Conservation (phyloP, 2,329 filamentous ascomycete genomes). For the Colletotrichum musicola region DNA sequence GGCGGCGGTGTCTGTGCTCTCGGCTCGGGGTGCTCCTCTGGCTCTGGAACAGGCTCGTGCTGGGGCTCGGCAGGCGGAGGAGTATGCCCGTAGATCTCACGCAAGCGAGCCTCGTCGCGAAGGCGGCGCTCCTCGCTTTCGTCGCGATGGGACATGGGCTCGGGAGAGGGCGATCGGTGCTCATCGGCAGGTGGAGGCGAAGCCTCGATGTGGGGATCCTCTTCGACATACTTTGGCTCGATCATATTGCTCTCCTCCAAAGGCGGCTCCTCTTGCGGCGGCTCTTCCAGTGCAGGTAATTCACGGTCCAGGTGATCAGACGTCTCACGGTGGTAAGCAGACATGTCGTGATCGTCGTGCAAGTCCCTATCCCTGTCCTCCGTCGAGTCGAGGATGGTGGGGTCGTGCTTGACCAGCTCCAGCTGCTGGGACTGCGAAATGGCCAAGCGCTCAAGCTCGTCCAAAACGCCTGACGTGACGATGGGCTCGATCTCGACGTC, state of each 20-base stretch:
- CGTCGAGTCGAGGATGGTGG: slow-evolving; percentile 29
- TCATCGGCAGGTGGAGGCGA: slow-evolving; percentile 21
- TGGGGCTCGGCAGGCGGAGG: slow-evolving; percentile 23
- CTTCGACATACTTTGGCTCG: slow-evolving; percentile 30
- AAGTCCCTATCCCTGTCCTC: slow-evolving; percentile 41
- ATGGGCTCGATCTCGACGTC: slow-evolving; percentile 91
- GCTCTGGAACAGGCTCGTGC: slow-evolving; percentile 36
- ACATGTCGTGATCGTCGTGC: slow-evolving; percentile 36
- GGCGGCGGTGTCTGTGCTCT: slow-evolving; percentile 1
- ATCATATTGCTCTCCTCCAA: slow-evolving; percentile 31
- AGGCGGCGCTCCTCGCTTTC: slow-evolving; percentile 51
- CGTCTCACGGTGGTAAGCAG: slow-evolving; percentile 13
- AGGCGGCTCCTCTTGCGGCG: background rate
- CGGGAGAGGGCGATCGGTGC: slow-evolving; percentile 1
- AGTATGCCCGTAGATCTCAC: slow-evolving; percentile 66
- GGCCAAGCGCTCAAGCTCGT: slow-evolving; percentile 70
- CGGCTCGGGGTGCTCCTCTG: slow-evolving; percentile 26
- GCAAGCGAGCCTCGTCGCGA: slow-evolving; percentile 63
- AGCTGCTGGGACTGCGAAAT: slow-evolving; percentile 55
- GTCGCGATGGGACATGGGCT: slow-evolving; percentile 39
- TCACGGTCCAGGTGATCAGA: slow-evolving; percentile 15
- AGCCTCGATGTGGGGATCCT: background rate
- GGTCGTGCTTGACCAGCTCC: slow-evolving; percentile 52
- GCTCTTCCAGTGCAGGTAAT: slow-evolving; percentile 28
- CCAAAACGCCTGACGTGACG: slow-evolving; percentile 66